phyloP scores from a whole-genome alignment of 2,329 filamentous ascomycete species.

The Coniochaeta hoffmannii region DNA sequence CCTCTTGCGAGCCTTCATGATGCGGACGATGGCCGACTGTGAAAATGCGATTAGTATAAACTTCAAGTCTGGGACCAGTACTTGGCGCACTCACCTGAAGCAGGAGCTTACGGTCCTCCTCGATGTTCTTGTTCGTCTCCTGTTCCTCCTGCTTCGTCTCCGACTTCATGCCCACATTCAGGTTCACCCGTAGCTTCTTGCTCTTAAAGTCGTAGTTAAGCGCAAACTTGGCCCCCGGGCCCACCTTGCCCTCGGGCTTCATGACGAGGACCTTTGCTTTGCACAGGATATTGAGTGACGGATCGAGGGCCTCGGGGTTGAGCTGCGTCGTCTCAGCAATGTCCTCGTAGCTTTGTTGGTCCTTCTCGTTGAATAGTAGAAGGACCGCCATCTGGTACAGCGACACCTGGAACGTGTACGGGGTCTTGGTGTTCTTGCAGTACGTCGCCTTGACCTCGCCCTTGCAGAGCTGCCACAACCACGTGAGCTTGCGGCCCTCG shows the following conservation, averaged over 20 bases:
- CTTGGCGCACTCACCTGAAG: conserved; percentile 70
- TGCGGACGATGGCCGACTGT: conserved; percentile 94
- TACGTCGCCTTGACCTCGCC: conserved; percentile 94
- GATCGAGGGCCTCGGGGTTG: conserved; percentile 75
- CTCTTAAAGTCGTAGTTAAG: conserved; percentile 95
- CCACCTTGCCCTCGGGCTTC: conserved; percentile 65
- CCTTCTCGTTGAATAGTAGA: conserved; percentile 87
- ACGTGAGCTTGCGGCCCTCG: conserved; percentile 90
- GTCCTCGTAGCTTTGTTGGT: conserved; percentile 79
- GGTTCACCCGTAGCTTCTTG: conserved; percentile 96
- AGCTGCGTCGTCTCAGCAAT: conserved; percentile 77
- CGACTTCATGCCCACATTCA: conserved; percentile 90
- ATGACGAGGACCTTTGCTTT: conserved; percentile 86
- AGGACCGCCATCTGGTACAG: conserved; percentile 97
- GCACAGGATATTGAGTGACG: conserved; percentile 75
- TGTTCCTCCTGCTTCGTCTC: conserved; percentile 95
- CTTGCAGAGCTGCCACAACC: conserved; percentile 98
- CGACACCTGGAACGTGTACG: conserved; percentile 94
- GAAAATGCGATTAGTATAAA: conserved; percentile 10
- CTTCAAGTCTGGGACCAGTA: not conserved
- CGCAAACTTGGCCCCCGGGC: conserved; percentile 68
- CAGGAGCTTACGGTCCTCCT: conserved; percentile 93
- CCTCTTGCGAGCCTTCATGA: conserved; percentile 99
- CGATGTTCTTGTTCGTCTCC: conserved; percentile 98
- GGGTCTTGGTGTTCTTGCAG: conserved; percentile 79